Percentiles rank a stretch among this genome's conserved stretches.
phyloP scores from a whole-genome alignment of 2,329 filamentous ascomycete genomes.

The Purpureocillium lavendulum region DNA sequence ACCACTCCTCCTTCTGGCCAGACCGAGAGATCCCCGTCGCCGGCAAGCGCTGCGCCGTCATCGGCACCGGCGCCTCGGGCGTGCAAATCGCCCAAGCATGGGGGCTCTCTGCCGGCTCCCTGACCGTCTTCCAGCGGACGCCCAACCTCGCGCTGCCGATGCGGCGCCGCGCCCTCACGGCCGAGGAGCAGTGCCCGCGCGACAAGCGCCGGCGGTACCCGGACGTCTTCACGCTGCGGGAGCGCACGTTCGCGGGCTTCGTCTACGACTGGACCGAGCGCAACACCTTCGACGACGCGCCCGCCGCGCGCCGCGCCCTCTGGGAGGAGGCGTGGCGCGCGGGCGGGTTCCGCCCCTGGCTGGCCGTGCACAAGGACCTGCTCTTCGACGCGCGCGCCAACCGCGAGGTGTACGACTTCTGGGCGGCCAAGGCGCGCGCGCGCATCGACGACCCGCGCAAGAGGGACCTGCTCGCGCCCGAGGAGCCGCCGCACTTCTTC shows the following conservation, averaged over 20 bases:
- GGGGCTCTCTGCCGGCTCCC: conserved; percentile 38
- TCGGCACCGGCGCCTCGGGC: conserved; percentile 57
- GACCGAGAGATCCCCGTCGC: conserved; percentile 45
- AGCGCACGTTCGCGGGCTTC: conserved; percentile 50
- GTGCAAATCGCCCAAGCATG: conserved; percentile 57
- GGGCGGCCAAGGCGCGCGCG: conserved; percentile 39
- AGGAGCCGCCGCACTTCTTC: conserved; percentile 43
- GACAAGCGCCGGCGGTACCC: conserved; percentile 31
- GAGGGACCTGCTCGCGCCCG: conserved; percentile 42
- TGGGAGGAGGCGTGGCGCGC: conserved; percentile 39
- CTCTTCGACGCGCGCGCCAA: conserved; percentile 38
- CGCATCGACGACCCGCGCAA: conserved; percentile 40
- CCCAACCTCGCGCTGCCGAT: conserved; percentile 59
- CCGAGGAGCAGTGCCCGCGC: conserved; percentile 28
- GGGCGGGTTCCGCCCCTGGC: conserved; percentile 49
- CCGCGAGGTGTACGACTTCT: conserved; percentile 45
- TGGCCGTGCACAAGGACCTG: conserved; percentile 45
- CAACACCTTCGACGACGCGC: conserved; percentile 45
- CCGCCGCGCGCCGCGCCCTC: conserved; percentile 38
- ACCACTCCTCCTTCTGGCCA: conserved; percentile 56
- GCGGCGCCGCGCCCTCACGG: conserved; percentile 34
- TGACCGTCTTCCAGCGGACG: conserved; percentile 58
- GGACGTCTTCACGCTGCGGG: conserved; percentile 42
- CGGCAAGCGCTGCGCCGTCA: conserved; percentile 51
- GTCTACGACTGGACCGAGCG: conserved; percentile 45